Percentiles rank a stretch among this genome's conserved stretches.
phyloP scores from a whole-genome alignment of 2,329 filamentous ascomycete genomes.

The Magnaporthiopsis rhizophila region DNA sequence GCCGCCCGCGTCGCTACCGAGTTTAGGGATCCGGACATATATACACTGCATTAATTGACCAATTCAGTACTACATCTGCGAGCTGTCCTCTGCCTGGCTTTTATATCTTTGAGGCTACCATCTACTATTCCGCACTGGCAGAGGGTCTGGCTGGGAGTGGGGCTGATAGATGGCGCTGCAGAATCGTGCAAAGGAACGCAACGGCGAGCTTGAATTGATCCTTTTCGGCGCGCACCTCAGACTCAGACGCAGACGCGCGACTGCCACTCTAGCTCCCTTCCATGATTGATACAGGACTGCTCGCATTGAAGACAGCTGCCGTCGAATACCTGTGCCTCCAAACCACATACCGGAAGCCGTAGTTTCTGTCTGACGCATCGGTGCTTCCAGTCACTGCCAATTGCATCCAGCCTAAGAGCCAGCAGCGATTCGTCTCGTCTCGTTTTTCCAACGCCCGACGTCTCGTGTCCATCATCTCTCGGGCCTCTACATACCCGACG shows the following conservation, averaged over 20 bases:
- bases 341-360: no score
- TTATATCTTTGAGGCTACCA: no score
- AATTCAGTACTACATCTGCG: no score
- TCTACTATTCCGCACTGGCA: no score
- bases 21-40: neutral
- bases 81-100: no score
- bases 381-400: neutral
- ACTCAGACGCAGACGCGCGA: neutral
- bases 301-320: no score
- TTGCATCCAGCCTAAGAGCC: neutral
- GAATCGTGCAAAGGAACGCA: neutral
- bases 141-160: neutral
- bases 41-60: no score
- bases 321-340: neutral
- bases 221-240: neutral
- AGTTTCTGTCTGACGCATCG: neutral
- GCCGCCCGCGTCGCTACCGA: no score
- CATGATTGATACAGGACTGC: neutral
- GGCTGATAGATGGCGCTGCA: neutral
- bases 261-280: neutral
- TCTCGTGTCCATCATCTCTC: neutral
- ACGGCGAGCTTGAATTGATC: neutral
- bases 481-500: neutral
- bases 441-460: neutral
- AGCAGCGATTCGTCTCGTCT: neutral